Evolutionary conservation across 805 yeast genomes (phyloP).

Genomic region (Ogataea glucozyma): DNA sequence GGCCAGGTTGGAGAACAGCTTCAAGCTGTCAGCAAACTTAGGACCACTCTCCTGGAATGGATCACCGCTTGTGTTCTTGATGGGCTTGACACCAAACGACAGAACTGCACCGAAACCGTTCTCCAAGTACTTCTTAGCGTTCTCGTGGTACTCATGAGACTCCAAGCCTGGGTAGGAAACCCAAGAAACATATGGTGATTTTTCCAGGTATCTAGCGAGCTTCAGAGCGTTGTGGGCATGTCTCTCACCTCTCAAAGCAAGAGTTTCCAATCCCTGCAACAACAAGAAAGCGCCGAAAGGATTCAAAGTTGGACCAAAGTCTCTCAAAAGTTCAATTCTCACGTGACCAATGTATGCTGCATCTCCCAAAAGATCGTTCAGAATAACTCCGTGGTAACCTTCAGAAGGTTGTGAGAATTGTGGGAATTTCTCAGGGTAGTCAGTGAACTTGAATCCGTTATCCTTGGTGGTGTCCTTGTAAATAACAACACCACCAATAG

Average conservation of each 20-base stretch:
- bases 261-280: slow-evolving; percentile 90
- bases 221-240: slow-evolving; percentile 80
- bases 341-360: slow-evolving; percentile 77
- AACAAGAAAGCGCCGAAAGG: slow-evolving; percentile 88
- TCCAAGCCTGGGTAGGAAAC: slow-evolving; percentile 92
- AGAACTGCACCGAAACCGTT: slow-evolving; percentile 86
- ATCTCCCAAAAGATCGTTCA: slow-evolving; percentile 79
- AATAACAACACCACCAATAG: slow-evolving; percentile 87
- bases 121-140: slow-evolving; percentile 78
- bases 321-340: slow-evolving; percentile 85
- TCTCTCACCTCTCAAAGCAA: slow-evolving; percentile 91
- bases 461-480: slow-evolving; percentile 52
- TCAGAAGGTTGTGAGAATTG: slow-evolving; percentile 89
- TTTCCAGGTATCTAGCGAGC: slow-evolving; percentile 75
- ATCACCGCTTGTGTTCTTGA: slow-evolving; percentile 47
- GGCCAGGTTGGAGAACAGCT: slow-evolving; percentile 89
- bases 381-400: slow-evolving; percentile 87
- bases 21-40: slow-evolving; percentile 76
- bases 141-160: slow-evolving; percentile 74
- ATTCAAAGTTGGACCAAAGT: slow-evolving; percentile 83
- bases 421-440: slow-evolving; percentile 85
- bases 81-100: slow-evolving; percentile 83
- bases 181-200: slow-evolving; percentile 70
- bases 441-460: slow-evolving; percentile 90
- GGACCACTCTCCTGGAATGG: slow-evolving; percentile 80